Base-by-base conservation (phyloP, 2,329 filamentous ascomycete species). In the Fusarium abutilonis region DNA sequence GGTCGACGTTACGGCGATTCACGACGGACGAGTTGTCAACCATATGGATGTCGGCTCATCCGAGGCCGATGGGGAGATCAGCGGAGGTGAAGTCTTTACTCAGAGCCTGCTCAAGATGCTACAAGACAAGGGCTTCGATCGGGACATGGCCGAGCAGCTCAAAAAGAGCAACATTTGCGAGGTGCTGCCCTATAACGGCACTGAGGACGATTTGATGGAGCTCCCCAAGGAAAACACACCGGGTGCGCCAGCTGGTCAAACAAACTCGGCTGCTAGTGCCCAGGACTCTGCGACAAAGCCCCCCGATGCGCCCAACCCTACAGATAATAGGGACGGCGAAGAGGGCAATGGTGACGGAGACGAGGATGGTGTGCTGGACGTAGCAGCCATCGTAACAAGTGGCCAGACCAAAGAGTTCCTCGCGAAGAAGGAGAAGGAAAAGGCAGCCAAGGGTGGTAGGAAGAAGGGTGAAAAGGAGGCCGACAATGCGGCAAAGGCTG, bases 51-150 rank as follows among this genome's bases (percentile, higher is more conserved):
- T 82, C 77, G 89, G 73, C 75, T 86, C 73, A 77, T 87, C 63
- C 59, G 90, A 66, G 71, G 84, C 57, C 6, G 73, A 74, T 19
- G 71, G 75, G 1, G 71, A 73, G 21, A 79, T 88, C 13, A 95
- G 92, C 59, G 95, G 95, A 64, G 95, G 95, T 46, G 90, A 97
- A 69, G 87, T 90, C 3, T 92, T 98, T 80, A 98, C 94, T 0
- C 83, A 85, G 68, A 83, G 86, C 57, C 81, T 98, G 36, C 75
- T 87, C 40, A 83, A 89, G 67, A 80, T 95, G 56, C 79, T 98
- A 38, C 75, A 81, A 63, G 74, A 75, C 40, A 83, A 87, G 71
- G 79, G 80, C 4, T 88, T 90, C 64, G 85, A 80, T 17, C 78
- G 82, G 60, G 85, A 89, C 38, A 90, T 90, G 86, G 86, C 86